Percentiles rank a stretch among this genome's conserved stretches.
Conservation (phyloP, 192 early-diverging fungal genomes). For the Mortierella alpina region DNA sequence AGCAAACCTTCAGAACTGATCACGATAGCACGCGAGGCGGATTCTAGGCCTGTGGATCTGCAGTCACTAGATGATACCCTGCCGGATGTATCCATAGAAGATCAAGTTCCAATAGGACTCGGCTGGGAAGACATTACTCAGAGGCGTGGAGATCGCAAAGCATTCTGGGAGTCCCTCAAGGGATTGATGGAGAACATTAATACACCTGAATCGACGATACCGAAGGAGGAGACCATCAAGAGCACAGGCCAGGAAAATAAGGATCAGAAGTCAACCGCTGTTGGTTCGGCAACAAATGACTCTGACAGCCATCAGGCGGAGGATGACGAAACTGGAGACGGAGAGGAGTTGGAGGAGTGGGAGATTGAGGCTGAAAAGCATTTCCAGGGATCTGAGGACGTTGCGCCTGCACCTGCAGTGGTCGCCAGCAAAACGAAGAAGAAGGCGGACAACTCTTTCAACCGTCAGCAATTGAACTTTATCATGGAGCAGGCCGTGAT, state of each 20-base stretch:
- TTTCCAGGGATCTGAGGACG: slow-evolving; percentile 42
- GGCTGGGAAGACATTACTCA: slow-evolving; percentile 26
- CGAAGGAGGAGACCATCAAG: neutral
- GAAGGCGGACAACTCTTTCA: slow-evolving; percentile 5
- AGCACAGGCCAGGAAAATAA: neutral
- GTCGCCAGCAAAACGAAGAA: slow-evolving; percentile 14
- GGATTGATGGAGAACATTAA: neutral
- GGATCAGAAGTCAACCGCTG: too few relatives aligned
- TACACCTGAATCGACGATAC: neutral
- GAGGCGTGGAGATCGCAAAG: neutral
- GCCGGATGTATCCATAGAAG: slow-evolving; percentile 30
- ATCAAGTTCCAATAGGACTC: slow-evolving; percentile 24
- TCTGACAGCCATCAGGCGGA: neutral
- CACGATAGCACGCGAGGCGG: slow-evolving; percentile 34
- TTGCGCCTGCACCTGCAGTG: slow-evolving; percentile 25
- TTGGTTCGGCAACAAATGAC: neutral
- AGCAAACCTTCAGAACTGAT: slow-evolving; percentile 44
- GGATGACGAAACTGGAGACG: slow-evolving; percentile 4
- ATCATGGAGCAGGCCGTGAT: slow-evolving; percentile 48
- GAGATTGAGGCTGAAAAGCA: slow-evolving; percentile 53
- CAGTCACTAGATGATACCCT: slow-evolving; percentile 8
- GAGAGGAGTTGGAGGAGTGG: slow-evolving; percentile 50
- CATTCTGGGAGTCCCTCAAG: slow-evolving; percentile 9
- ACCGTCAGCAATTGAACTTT: slow-evolving; percentile 35
- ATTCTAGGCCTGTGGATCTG: slow-evolving; percentile 27